These are phyloP conservation scores for Aspergillus luchuensis DNA, from an alignment of 2,329 filamentous ascomycete genomes.

Conservation along the genomic window DNA sequence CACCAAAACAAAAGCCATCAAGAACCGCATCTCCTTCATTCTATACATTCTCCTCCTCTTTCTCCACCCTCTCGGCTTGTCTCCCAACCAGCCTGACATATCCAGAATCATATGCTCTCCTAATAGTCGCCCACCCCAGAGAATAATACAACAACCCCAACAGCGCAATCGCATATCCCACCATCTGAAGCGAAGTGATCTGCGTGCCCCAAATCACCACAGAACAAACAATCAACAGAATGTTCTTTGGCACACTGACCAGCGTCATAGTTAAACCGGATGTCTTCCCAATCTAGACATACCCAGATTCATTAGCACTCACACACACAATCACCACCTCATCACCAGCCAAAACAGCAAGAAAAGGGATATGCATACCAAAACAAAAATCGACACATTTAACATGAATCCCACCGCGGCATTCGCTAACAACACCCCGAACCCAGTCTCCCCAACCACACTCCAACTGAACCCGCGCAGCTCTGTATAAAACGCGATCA, in stretches of 20 bases:
- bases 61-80: background rate
- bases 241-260: constrained; percentile 80
- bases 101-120: background rate
- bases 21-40: too few relatives aligned
- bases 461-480: constrained; percentile 52
- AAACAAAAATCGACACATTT: constrained; percentile 77
- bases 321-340: background rate
- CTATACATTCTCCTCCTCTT: constrained; percentile 3
- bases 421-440: constrained; percentile 66
- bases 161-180: constrained; percentile 71
- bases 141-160: constrained; percentile 65
- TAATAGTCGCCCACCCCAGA: constrained; percentile 55
- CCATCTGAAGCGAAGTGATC: constrained; percentile 66
- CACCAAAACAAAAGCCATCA: too few relatives aligned
- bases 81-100: background rate
- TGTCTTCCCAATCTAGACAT: constrained; percentile 73
- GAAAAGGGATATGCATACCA: constrained; percentile 58
- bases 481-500: constrained; percentile 67
- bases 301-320: background rate
- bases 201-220: constrained; percentile 74
- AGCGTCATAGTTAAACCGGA: constrained; percentile 80
- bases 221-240: constrained; percentile 72
- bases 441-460: constrained; percentile 8
- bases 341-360: background rate
- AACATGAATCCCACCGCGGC: constrained; percentile 73